phyloP scores from a whole-genome alignment of 371 early-diverging fungal genomes.

The Blastocladiella emersonii region DNA sequence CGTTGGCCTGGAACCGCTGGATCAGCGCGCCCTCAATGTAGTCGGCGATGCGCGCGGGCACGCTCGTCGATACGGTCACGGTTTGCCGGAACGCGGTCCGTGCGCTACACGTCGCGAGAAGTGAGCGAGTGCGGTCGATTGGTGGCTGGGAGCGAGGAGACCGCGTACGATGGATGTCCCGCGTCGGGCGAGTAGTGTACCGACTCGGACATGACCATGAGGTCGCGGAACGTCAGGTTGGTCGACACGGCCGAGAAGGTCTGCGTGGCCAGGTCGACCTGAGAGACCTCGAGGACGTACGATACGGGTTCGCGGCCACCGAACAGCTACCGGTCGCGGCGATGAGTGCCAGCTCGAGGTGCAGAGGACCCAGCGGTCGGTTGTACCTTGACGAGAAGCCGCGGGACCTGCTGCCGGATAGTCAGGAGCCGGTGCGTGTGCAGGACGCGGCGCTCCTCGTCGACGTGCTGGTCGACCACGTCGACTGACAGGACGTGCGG shows the following conservation, averaged over 20 bases:
- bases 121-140: too few relatives aligned
- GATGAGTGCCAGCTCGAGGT: too few relatives aligned
- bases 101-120: too few relatives aligned
- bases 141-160: too few relatives aligned
- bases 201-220: slow-evolving; percentile 68
- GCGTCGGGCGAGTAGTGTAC: slow-evolving; percentile 55
- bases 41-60: slow-evolving; percentile 54
- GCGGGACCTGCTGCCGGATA: slow-evolving; percentile 72
- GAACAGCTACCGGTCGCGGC: slow-evolving; percentile 47
- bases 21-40: slow-evolving; percentile 75
- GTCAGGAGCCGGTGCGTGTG: slow-evolving; percentile 82
- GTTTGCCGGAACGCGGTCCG: too few relatives aligned
- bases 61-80: too few relatives aligned
- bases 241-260: slow-evolving; percentile 53
- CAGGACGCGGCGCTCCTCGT: slow-evolving; percentile 68
- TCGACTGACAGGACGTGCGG: slow-evolving; percentile 86
- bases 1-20: slow-evolving; percentile 75
- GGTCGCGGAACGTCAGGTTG: slow-evolving; percentile 56
- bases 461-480: slow-evolving; percentile 60
- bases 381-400: slow-evolving; percentile 15
- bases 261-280: slow-evolving; percentile 60
- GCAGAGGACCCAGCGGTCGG: too few relatives aligned
- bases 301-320: slow-evolving; percentile 45
- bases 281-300: slow-evolving; percentile 74
- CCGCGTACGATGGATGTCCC: too few relatives aligned